Conservation (phyloP, 495 filamentous ascomycete genomes). For the Aspergillus avenaceus region DNA sequence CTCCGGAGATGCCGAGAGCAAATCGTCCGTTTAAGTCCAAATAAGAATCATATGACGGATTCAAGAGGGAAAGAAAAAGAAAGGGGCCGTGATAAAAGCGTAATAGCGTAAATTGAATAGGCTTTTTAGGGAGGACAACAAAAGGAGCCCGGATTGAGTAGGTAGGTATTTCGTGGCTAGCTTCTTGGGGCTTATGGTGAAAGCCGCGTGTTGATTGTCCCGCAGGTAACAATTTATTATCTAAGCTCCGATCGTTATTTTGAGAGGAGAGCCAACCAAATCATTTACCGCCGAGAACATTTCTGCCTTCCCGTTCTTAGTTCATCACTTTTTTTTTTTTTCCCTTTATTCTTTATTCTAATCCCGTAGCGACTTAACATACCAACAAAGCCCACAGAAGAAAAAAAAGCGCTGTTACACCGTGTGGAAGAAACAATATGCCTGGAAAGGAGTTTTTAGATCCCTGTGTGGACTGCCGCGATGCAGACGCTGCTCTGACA, state of each 20-base stretch:
- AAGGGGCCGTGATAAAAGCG: not conserved
- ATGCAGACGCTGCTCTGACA: conserved; percentile 31
- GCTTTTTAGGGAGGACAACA: no score
- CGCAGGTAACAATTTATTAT: conserved; percentile 21
- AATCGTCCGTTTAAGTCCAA: conserved; percentile 1
- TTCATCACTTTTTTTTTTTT: conserved; percentile 10
- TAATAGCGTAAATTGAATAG: not conserved
- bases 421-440: conserved; percentile 18
- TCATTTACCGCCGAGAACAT: conserved; percentile 13
- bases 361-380: not conserved
- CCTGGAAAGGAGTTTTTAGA: conserved; percentile 31
- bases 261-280: not conserved
- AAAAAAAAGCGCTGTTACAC: not conserved
- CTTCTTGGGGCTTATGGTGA: conserved; percentile 24
- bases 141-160: not conserved
- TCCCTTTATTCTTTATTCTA: not conserved
- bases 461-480: conserved; percentile 40
- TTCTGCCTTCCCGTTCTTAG: conserved; percentile 18
- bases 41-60: conserved; percentile 16
- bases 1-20: conserved; percentile 21
- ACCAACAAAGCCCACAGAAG: not conserved
- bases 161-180: conserved; percentile 18
- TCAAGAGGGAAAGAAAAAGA: conserved; percentile 2
- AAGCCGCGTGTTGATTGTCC: conserved; percentile 27
- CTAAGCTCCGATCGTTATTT: conserved; percentile 20